Base-by-base conservation (phyloP, 78 protist species). In the Carpediemonas membranifera region DNA sequence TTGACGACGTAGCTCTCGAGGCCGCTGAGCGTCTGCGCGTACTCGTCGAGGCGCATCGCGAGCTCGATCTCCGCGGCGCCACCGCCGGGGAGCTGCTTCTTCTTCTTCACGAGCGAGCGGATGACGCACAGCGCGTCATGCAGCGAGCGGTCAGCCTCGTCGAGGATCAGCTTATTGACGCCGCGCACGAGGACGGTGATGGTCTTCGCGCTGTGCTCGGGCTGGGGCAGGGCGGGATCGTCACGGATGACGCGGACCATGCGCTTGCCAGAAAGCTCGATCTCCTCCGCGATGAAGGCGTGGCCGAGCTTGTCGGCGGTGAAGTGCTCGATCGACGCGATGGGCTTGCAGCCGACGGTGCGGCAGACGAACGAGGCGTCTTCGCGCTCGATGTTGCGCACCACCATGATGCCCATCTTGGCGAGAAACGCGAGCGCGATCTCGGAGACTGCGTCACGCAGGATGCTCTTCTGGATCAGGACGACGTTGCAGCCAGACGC, bases 41-140 rank as follows among this genome's bases (percentile, higher is more conserved):
- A 63, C 58, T 83, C 78, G 25, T 69, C 59, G 18, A 96, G 88
- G 55, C 70, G 78, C 57, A 64, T 71, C 5, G 76, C 63, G 18
- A 82, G 53, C 68, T 92, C 91, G n/a, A 73, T 88, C 71, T 96
- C 99, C 39, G 96, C 89, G 0, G 96, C 95, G 35, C 97, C 97
- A 28, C 99, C 99, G 37, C 99, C 99, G 24, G 98, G 84, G 62
- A 90, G 80, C 41, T 94, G 62, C 59, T 65, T 47, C 7, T 24
- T 18, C 51, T 65, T 73, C 86, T 94, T 96, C 54, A 96, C 96
- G 27, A n/a, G n/a, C n/a, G n/a, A n/a, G n/a, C n/a, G n/a, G n/a
- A n/a, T n/a, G n/a, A n/a, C n/a, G n/a, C n/a, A 96, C 78, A 44
- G 92, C 82, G 41, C 99, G 91, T 44, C 93, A 78, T 53, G 94